Base-by-base conservation (phyloP, 2,329 filamentous ascomycete genomes). In the Calonectria hawksworthii region DNA sequence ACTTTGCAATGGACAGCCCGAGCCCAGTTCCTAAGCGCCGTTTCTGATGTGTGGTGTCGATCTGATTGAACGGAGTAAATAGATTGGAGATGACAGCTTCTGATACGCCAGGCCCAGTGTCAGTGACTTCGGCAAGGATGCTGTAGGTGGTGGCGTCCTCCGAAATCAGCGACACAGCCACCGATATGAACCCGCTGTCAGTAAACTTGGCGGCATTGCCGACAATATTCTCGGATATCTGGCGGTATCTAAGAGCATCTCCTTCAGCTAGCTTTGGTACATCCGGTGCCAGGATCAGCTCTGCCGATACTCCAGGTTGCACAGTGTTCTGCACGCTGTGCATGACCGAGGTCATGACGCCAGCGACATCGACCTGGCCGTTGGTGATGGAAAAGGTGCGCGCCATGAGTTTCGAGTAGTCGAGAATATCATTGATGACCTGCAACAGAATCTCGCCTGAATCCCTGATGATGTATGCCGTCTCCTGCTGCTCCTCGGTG, bases 381-480 rank as follows among this genome's bases (percentile, higher is more conserved):
- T 89, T 82, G 63, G 86, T 89, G 68, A 93, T 86, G 3, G 90
- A 89, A 74, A 93, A 91, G 44, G 86, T 88, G n/a, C 90, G 90
- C 0, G 90, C 90, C 0, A 89, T 88, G 8, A 93, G 85, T 77
- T 93, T 93, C 13, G 91, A 92, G 79, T 92, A 93, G 83, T 93
- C 92, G n/a, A 93, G 86, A 59, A 93, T 92, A 74, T 93, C 90
- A 78, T 93, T 92, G 81, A 93, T 92, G 64, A 93, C 88, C 75
- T 90, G 89, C 23, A 93, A 83, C 28, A 93, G 84, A 3, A 92
- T 86, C 26, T 89, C 87, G 2, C 90, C 91, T 0, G 91, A 92
- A 72, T 92, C 90, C 76, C 91, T 87, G 70, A 93, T 90, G 59
- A 92, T 90, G 51, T 86, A 85, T 1, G 89, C 87, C 52, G 89